Conservation (phyloP, 1,284 basidiomycete species). For the Chondrostereum purpureum region DNA sequence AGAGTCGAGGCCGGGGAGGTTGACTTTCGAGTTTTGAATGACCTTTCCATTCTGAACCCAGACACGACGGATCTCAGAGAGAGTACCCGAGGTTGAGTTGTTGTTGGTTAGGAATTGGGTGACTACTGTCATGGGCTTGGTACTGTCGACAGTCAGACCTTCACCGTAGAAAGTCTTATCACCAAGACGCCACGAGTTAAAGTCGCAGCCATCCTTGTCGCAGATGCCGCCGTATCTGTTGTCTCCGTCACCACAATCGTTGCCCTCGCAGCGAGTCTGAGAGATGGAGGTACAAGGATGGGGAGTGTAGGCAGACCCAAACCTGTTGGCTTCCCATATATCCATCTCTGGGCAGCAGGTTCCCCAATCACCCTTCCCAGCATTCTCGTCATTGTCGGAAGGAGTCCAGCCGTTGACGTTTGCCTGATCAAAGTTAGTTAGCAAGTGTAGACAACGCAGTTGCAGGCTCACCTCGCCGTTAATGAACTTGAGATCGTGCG, state of each 20-base stretch:
- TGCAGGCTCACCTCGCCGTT: slow-evolving; percentile 35
- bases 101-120: slow-evolving; percentile 45
- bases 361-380: slow-evolving; percentile 31
- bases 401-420: slow-evolving; percentile 36
- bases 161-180: slow-evolving; percentile 42
- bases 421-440: slow-evolving; percentile 25
- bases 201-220: slow-evolving; percentile 45
- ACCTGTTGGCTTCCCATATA: slow-evolving; percentile 38
- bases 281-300: slow-evolving; percentile 33
- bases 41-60: slow-evolving; percentile 49
- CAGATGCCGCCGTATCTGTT: slow-evolving; percentile 34
- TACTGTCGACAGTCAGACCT: slow-evolving; percentile 35
- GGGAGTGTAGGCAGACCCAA: slow-evolving; percentile 40
- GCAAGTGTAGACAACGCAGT: neutral
- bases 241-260: slow-evolving; percentile 24
- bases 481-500: slow-evolving; percentile 47
- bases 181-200: slow-evolving; percentile 55
- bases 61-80: slow-evolving; percentile 47
- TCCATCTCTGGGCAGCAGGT: slow-evolving; percentile 50
- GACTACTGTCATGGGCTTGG: slow-evolving; percentile 43
- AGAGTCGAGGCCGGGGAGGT: slow-evolving; percentile 32
- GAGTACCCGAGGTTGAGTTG: slow-evolving; percentile 36
- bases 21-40: slow-evolving; percentile 41
- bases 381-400: slow-evolving; percentile 13
- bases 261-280: slow-evolving; percentile 31